phyloP scores from a whole-genome alignment of 2,329 filamentous ascomycete genomes.

The Cytospora mali region DNA sequence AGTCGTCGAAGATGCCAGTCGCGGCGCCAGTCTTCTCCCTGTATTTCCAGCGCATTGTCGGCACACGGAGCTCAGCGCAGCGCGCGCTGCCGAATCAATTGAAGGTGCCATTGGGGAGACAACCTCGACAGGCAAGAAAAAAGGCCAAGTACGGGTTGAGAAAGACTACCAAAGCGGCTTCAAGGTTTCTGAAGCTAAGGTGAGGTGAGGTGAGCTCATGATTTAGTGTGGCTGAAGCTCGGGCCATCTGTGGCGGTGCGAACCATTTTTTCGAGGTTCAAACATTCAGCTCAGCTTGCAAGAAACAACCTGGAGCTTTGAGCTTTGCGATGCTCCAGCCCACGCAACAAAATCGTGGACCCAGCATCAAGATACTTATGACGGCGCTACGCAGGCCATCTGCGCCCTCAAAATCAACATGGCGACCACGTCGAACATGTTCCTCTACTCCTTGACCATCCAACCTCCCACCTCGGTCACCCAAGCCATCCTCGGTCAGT shows the following conservation, averaged over 20 bases:
- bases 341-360: conserved; percentile 11
- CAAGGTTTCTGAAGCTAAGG: background rate
- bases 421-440: conserved; percentile 98
- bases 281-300: conserved; percentile 7
- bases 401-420: conserved; percentile 61
- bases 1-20: conserved; percentile 12
- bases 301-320: conserved; percentile 16
- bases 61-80: conserved; percentile 29
- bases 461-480: conserved; percentile 88
- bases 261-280: conserved; percentile 16
- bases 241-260: conserved; percentile 4
- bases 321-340: conserved; percentile 18
- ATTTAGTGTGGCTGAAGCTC: conserved; percentile 23
- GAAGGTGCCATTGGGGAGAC: conserved; percentile 17
- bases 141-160: background rate
- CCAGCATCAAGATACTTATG: conserved; percentile 22
- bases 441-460: conserved; percentile 96
- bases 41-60: conserved; percentile 26
- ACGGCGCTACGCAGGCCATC: conserved; percentile 52
- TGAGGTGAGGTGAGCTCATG: conserved; percentile 18
- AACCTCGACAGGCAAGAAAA: background rate
- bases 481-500: conserved; percentile 91
- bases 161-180: background rate
- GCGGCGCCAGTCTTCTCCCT: conserved; percentile 19
- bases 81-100: conserved; percentile 26